Evolutionary conservation across 495 filamentous ascomycete species (phyloP).

Genomic region (Podospora appendiculata): DNA sequence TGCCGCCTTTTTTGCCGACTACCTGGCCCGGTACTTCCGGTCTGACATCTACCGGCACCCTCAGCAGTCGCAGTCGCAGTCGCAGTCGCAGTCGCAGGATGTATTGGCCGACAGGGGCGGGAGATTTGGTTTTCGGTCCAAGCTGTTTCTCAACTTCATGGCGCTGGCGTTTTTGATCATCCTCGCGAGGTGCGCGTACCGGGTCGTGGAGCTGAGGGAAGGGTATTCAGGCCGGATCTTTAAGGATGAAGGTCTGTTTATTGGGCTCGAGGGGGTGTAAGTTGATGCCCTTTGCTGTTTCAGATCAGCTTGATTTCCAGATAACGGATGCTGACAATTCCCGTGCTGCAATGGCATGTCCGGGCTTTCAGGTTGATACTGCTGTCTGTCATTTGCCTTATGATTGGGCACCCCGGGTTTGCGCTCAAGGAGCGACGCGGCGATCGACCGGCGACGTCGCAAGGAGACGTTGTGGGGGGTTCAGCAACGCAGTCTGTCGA

Average conservation of each 20-base stretch:
- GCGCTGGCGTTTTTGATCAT: slow-evolving; percentile 32
- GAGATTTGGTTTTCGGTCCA: slow-evolving; percentile 10
- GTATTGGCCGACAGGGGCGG: not conserved
- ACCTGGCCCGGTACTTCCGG: slow-evolving; percentile 24
- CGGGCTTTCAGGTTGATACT: no score
- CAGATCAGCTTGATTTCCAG: no score
- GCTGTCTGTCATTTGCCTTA: no score
- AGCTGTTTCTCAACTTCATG: slow-evolving; percentile 34
- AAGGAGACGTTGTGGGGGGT: no score
- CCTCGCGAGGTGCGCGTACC: slow-evolving; percentile 35
- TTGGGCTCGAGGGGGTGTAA: slow-evolving; percentile 41
- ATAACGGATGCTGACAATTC: no score
- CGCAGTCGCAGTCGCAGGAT: no score
- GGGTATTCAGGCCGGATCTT: slow-evolving; percentile 38
- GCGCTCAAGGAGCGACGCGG: no score
- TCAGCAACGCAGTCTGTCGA: no score
- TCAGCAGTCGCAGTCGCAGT: not conserved
- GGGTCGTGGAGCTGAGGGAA: slow-evolving; percentile 41
- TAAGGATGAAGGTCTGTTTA: slow-evolving; percentile 34
- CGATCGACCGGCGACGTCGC: no score
- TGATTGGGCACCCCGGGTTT: no score
- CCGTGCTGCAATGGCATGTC: no score
- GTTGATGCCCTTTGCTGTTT: slow-evolving; percentile 1
- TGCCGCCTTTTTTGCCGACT: slow-evolving; percentile 32
- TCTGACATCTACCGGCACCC: not conserved